A percentile compares a stretch with the other conserved stretches of the same genome.
Conservation (phyloP, 306 rosid genomes). For the Parietaria judaica region DNA sequence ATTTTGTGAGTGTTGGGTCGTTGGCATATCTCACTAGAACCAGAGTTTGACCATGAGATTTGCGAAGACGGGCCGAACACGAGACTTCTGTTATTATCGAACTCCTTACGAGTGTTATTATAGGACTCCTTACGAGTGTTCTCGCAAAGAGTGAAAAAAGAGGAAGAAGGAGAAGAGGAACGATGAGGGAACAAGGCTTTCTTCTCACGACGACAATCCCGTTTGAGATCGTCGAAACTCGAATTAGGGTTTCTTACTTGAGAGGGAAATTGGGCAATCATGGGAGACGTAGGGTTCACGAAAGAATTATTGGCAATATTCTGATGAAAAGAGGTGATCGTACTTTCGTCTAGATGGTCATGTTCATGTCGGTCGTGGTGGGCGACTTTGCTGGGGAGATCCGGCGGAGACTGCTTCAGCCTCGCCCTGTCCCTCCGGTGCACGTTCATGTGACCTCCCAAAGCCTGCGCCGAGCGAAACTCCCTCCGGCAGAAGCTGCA, state of each 20-base stretch:
- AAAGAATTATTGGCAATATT: neutral
- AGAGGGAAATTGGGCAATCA: slow-evolving; percentile 33
- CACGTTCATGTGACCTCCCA: slow-evolving; percentile 96
- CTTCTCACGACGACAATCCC: slow-evolving; percentile 10
- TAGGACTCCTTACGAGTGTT: slow-evolving; percentile 1
- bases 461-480: slow-evolving; percentile 89
- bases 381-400: slow-evolving; percentile 16
- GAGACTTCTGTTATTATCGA: neutral
- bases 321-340: neutral
- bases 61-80: slow-evolving; percentile 20
- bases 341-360: neutral
- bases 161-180: slow-evolving; percentile 8
- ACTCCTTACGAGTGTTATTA: slow-evolving; percentile 5
- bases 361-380: slow-evolving; percentile 4
- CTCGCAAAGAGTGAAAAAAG: slow-evolving; percentile 20
- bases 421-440: slow-evolving; percentile 90
- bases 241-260: slow-evolving; percentile 52
- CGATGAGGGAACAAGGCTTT: slow-evolving; percentile 16
- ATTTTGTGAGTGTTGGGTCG: slow-evolving; percentile 6
- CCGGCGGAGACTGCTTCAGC: slow-evolving; percentile 52
- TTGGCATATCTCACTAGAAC: slow-evolving; percentile 18
- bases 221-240: slow-evolving; percentile 12
- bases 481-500: slow-evolving; percentile 90
- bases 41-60: slow-evolving; percentile 30
- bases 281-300: slow-evolving; percentile 21